Conservation (phyloP, 352 stramenopile species). For the Globisporangium camurandrum region DNA sequence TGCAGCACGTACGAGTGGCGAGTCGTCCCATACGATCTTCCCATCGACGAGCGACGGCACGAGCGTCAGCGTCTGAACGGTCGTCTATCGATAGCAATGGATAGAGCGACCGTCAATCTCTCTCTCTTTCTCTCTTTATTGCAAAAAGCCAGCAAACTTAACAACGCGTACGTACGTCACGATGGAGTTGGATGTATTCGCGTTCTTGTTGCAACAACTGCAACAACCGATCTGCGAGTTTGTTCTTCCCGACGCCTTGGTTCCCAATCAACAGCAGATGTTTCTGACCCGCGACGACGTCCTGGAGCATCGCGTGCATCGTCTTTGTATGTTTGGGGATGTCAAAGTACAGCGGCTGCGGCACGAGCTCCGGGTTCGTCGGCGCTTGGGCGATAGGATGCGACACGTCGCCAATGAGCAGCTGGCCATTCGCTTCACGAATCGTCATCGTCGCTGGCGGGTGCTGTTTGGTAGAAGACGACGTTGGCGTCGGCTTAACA, state of each 20-base stretch:
- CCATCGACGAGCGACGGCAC: constrained; percentile 86
- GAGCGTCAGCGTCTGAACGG: constrained; percentile 89
- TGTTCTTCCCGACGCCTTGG: constrained; percentile 95
- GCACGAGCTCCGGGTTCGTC: constrained; percentile 72
- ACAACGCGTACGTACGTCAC: constrained; percentile 85
- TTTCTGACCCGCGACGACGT: constrained; percentile 81
- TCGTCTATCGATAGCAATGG: no score
- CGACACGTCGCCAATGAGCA: constrained; percentile 61
- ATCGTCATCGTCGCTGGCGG: no score
- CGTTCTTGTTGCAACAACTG: constrained; percentile 88
- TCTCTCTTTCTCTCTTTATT: no score
- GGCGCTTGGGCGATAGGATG: constrained; percentile 45
- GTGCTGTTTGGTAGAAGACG: no score
- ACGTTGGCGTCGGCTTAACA: no score
- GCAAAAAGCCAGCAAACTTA: no score
- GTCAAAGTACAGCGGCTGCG: constrained; percentile 85
- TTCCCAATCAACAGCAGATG: constrained; percentile 93
- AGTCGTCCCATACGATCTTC: constrained; percentile 90
- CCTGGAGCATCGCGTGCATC: constrained; percentile 84
- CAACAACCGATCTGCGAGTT: constrained; percentile 89
- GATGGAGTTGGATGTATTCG: constrained; percentile 96
- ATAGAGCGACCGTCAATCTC: no score
- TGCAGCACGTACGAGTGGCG: constrained; percentile 90
- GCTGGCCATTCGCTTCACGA: constrained; percentile 23
- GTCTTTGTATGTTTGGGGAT: constrained; percentile 84